phyloP scores from a whole-genome alignment of 306 rosid genomes.

The Vigna angularis region DNA sequence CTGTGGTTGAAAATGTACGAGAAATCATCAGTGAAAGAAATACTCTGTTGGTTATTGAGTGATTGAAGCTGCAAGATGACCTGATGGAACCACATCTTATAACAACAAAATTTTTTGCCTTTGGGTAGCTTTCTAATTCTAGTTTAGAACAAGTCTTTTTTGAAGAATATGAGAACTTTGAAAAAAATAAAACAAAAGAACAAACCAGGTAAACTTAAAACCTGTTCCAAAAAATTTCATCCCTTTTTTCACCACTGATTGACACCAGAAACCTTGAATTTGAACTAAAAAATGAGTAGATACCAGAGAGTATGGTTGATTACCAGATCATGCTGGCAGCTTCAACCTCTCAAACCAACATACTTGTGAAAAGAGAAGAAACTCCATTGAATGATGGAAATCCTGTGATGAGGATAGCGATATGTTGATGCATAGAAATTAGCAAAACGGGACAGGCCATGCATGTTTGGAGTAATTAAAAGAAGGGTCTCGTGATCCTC shows the following conservation, averaged over 20 bases:
- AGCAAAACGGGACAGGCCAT: constrained; percentile 35
- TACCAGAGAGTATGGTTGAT: constrained; percentile 26
- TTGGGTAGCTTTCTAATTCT: constrained; percentile 1
- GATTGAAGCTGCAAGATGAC: constrained; percentile 98
- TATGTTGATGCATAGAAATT: constrained; percentile 9
- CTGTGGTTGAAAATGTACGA: not conserved
- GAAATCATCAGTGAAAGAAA: constrained; percentile 1
- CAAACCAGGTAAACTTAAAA: not conserved
- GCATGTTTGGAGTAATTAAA: constrained; percentile 49
- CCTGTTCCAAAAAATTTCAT: not conserved
- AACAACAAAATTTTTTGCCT: constrained; percentile 6
- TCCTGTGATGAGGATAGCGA: constrained; percentile 13
- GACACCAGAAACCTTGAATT: not conserved
- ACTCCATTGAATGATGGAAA: constrained; percentile 34
- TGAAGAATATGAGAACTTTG: not conserved
- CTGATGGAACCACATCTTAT: constrained; percentile 59
- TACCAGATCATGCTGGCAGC: constrained; percentile 99
- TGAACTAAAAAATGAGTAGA: not conserved
- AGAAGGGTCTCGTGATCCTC: constrained; percentile 49
- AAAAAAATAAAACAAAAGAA: not conserved
- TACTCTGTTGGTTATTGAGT: constrained; percentile 76
- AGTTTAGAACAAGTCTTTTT: not conserved
- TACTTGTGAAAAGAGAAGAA: constrained; percentile 34
- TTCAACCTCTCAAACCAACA: constrained; percentile 96
- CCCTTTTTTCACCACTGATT: not conserved